A percentile compares a stretch with the other conserved stretches of the same genome.
These are phyloP conservation scores for Aspergillus tanneri DNA, from an alignment of 2,329 filamentous ascomycete genomes.

Conservation along the genomic window DNA sequence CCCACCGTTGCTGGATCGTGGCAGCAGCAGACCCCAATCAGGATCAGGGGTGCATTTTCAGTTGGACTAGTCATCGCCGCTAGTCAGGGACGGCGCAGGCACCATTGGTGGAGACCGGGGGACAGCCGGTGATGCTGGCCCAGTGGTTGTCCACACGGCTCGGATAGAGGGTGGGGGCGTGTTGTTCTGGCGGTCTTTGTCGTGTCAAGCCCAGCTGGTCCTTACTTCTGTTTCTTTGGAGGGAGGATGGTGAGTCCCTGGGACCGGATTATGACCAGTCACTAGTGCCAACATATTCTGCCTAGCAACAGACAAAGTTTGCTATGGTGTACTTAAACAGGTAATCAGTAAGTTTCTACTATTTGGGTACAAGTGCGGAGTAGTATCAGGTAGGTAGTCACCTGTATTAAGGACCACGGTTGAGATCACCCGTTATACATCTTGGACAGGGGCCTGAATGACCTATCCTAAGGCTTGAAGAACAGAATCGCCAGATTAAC, in stretches of 20 bases:
- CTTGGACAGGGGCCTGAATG: background rate
- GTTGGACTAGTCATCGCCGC: background rate
- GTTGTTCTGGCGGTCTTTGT: background rate
- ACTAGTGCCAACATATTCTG: too few species aligned
- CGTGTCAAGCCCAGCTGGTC: background rate
- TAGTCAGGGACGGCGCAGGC: constrained; percentile 15
- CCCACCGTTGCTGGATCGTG: background rate
- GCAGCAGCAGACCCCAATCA: background rate
- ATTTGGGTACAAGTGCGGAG: too few species aligned
- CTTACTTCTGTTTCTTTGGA: background rate
- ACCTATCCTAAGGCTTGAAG: background rate
- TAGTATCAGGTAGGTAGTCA: too few species aligned
- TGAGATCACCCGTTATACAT: background rate
- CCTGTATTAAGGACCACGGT: too few species aligned
- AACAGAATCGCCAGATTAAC: background rate
- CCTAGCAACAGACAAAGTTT: too few species aligned
- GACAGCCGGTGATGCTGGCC: background rate
- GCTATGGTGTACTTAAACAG: too few species aligned
- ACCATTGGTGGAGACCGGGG: constrained; percentile 10
- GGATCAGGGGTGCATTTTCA: background rate
- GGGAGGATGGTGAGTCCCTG: too few species aligned
- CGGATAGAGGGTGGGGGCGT: constrained; percentile 9
- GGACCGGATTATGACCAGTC: too few species aligned
- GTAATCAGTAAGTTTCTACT: too few species aligned
- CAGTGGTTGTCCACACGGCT: constrained; percentile 17